A percentile compares a stretch with the other conserved stretches of the same genome.
Evolutionary conservation across 495 filamentous ascomycete genomes (phyloP).

Genomic region (Aspergillus heteromorphus): DNA sequence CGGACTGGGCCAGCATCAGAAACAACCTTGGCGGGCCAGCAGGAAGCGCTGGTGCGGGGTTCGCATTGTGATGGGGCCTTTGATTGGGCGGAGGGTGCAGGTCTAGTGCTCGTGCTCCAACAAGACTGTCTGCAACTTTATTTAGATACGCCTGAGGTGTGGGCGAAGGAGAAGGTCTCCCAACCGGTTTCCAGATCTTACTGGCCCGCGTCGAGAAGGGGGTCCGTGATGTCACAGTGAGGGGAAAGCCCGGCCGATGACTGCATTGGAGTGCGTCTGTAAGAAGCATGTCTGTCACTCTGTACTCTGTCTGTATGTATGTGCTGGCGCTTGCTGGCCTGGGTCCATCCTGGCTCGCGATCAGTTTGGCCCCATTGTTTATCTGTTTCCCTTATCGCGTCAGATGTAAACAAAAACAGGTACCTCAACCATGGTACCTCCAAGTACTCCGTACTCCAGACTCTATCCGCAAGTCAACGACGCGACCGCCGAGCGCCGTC

Average conservation of each 20-base stretch:
- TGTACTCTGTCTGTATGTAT: slow-evolving; percentile 1
- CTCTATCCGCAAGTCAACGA: too few species aligned
- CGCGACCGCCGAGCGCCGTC: background rate
- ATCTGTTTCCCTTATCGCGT: background rate
- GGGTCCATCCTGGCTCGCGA: background rate
- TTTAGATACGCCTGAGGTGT: background rate
- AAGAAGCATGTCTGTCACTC: too few species aligned
- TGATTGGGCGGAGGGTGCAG: slow-evolving; percentile 12
- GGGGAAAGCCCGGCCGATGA: background rate
- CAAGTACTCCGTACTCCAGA: too few species aligned
- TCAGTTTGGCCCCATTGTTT: background rate
- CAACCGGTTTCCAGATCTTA: background rate
- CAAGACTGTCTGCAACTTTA: slow-evolving; percentile 17
- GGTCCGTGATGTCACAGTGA: slow-evolving; percentile 7
- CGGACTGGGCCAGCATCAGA: background rate
- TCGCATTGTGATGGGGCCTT: background rate
- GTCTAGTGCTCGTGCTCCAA: slow-evolving; percentile 11
- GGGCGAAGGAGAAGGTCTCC: background rate
- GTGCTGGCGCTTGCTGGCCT: background rate
- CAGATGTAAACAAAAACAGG: slow-evolving; percentile 1
- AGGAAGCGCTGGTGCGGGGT: slow-evolving; percentile 16
- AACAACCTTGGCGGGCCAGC: slow-evolving; percentile 1
- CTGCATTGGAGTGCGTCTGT: background rate
- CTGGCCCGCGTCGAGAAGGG: background rate
- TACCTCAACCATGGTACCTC: background rate